Base-by-base conservation (phyloP, 768 basidiomycete genomes). In the Russula virescens region DNA sequence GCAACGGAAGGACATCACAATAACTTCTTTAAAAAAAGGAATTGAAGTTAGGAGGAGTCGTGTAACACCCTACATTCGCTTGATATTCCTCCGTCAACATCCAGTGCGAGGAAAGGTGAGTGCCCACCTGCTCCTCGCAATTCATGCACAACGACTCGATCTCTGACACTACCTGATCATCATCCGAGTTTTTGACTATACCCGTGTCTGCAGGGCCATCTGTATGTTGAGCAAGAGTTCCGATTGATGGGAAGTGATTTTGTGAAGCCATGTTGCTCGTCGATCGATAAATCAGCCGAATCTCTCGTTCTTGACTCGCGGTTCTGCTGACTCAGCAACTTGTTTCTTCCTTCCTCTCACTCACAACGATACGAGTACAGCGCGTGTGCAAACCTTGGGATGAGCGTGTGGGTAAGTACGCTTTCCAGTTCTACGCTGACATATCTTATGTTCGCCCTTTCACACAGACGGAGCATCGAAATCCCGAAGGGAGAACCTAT, bases 1-100 rank as follows among this genome's bases (percentile, higher is more conserved):
- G 72, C 97, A 99, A 60, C 88, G 83, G 78, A 99, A 99, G 43
- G 93, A 95, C 86, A 96, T 94, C 63, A 98, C 84, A 66, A 99
- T 90, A 55, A 98, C 87, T 73, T 99, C 92, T 49, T 84, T 80
- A 79, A 98, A 98, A 78, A 86, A 98, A 0, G 97, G 97, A 53
- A 99, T 99, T 3, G 87, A 85, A 0, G 95, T 98, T 53, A 99
- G 78, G 69, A 99, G 83, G 69, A 99, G 75, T 47, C 94, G 79
- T 0, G 97, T 99, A 14, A 79, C 77, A 35, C 96, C 96, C 94
- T 98, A 79, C 51, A 28, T 16, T 35, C 34, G 46, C 58, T 60
- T 43, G n/a, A 46, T 11, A 13, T 26, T 55, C 34, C 47, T 28
- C 16, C 28, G 43, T 57, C 48, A 58, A 48, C 34, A 40, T 23